These are phyloP conservation scores for Tuber microsphaerosporum DNA, from an alignment of 495 filamentous ascomycete genomes.

Conservation along the genomic window DNA sequence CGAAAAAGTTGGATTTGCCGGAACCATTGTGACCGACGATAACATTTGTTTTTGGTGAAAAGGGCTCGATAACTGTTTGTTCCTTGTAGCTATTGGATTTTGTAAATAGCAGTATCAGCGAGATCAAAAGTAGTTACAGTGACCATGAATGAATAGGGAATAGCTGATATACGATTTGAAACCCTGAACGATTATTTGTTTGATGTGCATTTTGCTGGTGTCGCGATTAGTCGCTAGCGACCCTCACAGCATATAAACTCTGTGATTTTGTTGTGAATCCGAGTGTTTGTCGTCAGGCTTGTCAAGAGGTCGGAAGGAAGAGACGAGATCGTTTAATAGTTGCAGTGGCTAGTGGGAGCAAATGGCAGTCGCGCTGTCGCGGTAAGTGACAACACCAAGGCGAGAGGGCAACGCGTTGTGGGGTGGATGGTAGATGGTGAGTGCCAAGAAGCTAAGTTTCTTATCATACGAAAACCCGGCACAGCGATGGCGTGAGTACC, in stretches of 20 bases:
- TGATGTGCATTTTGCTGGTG: slow-evolving; percentile 78
- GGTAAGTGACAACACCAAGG: not conserved
- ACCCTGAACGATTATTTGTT: slow-evolving; percentile 99
- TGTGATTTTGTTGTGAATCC: not conserved
- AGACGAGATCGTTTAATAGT: not conserved
- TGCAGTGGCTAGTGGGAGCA: not conserved
- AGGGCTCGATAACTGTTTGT: slow-evolving; percentile 96
- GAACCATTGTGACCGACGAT: slow-evolving; percentile 99
- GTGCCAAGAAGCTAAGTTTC: not conserved
- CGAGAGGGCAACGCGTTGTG: slow-evolving; percentile 2
- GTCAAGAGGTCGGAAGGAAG: not conserved
- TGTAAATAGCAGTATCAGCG: slow-evolving; percentile 4
- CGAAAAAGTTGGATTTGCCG: slow-evolving; percentile 99
- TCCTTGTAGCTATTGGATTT: slow-evolving; percentile 77
- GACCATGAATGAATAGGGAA: slow-evolving; percentile 1
- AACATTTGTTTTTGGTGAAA: slow-evolving; percentile 95
- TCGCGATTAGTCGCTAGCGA: not conserved
- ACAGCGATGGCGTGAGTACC: not conserved
- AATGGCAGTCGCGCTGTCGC: not conserved
- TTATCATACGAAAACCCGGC: not conserved
- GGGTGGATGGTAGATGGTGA: not conserved
- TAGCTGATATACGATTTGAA: slow-evolving; percentile 76
- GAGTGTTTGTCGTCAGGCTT: not conserved
- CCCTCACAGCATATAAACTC: not conserved
- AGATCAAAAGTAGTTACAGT: not conserved